phyloP scores from a whole-genome alignment of 805 yeast genomes.

The Ogataea ramenticola region DNA sequence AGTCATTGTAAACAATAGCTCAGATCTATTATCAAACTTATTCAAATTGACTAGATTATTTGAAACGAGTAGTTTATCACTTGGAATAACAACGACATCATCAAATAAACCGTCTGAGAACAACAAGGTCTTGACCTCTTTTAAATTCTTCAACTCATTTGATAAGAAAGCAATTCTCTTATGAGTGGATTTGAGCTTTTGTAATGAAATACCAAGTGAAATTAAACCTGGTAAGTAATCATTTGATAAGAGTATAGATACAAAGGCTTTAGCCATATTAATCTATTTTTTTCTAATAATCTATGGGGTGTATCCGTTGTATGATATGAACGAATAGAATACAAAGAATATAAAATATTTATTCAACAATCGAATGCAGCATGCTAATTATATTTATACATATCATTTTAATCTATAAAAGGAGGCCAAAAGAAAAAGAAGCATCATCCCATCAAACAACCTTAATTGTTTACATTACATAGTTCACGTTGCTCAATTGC shows the following conservation, averaged over 20 bases:
- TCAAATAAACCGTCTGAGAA: not conserved
- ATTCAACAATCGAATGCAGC: no score
- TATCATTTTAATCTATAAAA: not conserved
- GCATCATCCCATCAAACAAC: not conserved
- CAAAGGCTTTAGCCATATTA: not conserved
- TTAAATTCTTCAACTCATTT: not conserved
- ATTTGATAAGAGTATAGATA: not conserved
- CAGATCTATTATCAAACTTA: conserved; percentile 21
- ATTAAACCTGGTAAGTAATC: not conserved
- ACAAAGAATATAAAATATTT: no score
- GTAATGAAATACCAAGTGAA: conserved; percentile 1
- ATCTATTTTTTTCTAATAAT: no score
- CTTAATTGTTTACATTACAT: no score
- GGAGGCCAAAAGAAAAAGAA: not conserved
- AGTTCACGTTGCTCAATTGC: no score
- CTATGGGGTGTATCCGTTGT: no score
- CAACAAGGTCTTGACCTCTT: conserved; percentile 15
- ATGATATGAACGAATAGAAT: no score
- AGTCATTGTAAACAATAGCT: conserved; percentile 34
- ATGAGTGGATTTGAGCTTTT: conserved; percentile 9
- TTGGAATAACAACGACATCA: not conserved
- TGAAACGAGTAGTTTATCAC: not conserved
- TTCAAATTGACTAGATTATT: conserved; percentile 10
- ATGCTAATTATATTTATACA: no score
- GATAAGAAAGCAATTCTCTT: conserved; percentile 6